Evolutionary conservation across 2,329 filamentous ascomycete species (phyloP).

Genomic region (Colletotrichum sp.): DNA sequence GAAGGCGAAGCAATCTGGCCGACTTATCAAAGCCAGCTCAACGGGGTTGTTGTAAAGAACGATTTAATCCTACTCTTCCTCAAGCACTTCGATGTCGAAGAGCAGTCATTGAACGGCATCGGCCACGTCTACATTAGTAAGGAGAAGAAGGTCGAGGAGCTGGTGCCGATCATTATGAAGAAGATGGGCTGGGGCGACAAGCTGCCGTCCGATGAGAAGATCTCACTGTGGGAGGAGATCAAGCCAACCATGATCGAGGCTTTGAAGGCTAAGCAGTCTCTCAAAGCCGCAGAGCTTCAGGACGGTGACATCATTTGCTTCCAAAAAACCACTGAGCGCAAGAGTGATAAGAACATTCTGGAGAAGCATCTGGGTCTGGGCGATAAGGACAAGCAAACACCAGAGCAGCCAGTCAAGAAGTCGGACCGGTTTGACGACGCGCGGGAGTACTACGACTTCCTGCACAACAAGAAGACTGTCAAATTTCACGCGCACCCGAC

Average conservation of each 20-base stretch:
- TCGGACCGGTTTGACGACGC: constrained; percentile 71
- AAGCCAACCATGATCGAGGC: constrained; percentile 97
- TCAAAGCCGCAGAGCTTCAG: constrained; percentile 92
- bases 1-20: constrained; percentile 78
- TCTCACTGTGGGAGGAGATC: constrained; percentile 92
- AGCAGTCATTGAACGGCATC: constrained; percentile 76
- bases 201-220: constrained; percentile 64
- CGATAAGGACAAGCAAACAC: constrained; percentile 43
- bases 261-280: constrained; percentile 88
- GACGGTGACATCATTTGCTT: constrained; percentile 98
- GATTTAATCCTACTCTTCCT: constrained; percentile 83
- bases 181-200: constrained; percentile 88
- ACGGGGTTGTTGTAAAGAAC: constrained; percentile 61
- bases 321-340: constrained; percentile 67
- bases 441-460: constrained; percentile 89
- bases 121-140: constrained; percentile 88
- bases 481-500: constrained; percentile 74
- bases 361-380: constrained; percentile 42
- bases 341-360: constrained; percentile 41
- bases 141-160: constrained; percentile 85
- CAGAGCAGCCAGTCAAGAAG: constrained; percentile 41
- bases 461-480: constrained; percentile 82
- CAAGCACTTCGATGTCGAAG: constrained; percentile 85
- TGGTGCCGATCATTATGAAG: constrained; percentile 77
- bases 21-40: constrained; percentile 62